phyloP scores from a whole-genome alignment of 2,329 filamentous ascomycete genomes.

The Ilyonectria mors-panacis region DNA sequence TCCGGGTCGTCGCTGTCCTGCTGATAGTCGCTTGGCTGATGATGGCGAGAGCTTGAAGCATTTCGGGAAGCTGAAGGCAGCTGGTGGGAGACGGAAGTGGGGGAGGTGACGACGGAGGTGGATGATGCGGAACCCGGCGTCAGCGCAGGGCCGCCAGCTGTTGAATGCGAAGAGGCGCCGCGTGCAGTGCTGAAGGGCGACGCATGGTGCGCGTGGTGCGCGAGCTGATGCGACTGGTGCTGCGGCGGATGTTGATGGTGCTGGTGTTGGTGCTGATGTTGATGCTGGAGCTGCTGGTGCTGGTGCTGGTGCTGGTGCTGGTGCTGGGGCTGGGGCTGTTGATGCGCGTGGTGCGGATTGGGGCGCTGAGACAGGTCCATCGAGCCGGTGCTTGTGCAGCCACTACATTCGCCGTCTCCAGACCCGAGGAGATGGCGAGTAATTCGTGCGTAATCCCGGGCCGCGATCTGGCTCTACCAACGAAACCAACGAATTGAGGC shows the following conservation, averaged over 20 bases:
- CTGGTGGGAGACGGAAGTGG: constrained; percentile 45
- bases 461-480: constrained; percentile 3
- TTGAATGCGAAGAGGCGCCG: constrained; percentile 32
- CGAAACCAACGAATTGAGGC: constrained; percentile 7
- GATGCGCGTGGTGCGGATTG: constrained; percentile 45
- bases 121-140: constrained; percentile 48
- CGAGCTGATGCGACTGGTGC: constrained; percentile 35
- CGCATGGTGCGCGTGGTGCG: constrained; percentile 38
- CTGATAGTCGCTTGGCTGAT: constrained; percentile 35
- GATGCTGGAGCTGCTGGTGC: constrained; percentile 37
- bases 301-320: constrained; percentile 33
- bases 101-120: constrained; percentile 44
- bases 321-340: constrained; percentile 37
- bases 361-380: constrained; percentile 50
- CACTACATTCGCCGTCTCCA: constrained; percentile 28
- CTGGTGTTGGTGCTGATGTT: constrained; percentile 32
- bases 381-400: constrained; percentile 30
- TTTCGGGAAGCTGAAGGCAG: constrained; percentile 42
- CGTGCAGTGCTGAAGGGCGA: constrained; percentile 40
- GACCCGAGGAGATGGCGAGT: constrained; percentile 24
- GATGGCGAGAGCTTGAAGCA: constrained; percentile 33
- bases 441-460: constrained; percentile 17
- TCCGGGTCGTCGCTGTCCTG: constrained; percentile 42
- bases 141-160: constrained; percentile 39
- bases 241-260: constrained; percentile 38